Evolutionary conservation across 2,329 filamentous ascomycete species (phyloP).

Genomic region (Cryphonectria naterciae): DNA sequence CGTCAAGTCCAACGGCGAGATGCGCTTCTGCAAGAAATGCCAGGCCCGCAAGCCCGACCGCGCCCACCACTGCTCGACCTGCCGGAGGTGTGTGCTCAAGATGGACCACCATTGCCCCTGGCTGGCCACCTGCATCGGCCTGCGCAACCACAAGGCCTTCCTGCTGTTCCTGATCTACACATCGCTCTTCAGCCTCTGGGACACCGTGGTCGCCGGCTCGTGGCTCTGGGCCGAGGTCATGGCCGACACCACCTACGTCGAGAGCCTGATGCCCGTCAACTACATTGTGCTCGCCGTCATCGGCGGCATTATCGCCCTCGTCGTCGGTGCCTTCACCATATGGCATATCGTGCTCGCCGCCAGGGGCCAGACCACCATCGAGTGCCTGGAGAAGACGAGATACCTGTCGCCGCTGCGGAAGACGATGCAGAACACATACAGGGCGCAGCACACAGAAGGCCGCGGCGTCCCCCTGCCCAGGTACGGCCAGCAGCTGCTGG

Average conservation of each 20-base stretch:
- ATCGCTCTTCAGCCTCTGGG: slow-evolving; percentile 80
- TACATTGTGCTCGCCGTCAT: slow-evolving; percentile 87
- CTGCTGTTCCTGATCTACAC: slow-evolving; percentile 90
- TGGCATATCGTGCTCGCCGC: slow-evolving; percentile 89
- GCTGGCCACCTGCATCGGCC: slow-evolving; percentile 92
- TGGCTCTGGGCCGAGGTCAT: slow-evolving; percentile 90
- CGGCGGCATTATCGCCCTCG: slow-evolving; percentile 87
- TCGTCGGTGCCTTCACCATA: slow-evolving; percentile 83
- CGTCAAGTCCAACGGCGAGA: slow-evolving; percentile 86
- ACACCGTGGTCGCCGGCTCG: slow-evolving; percentile 73
- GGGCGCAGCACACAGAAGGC: slow-evolving; percentile 56
- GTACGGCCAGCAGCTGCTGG: slow-evolving; percentile 74
- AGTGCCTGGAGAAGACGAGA: slow-evolving; percentile 92
- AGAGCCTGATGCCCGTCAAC: slow-evolving; percentile 84
- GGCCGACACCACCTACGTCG: slow-evolving; percentile 69
- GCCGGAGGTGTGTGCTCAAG: slow-evolving; percentile 91
- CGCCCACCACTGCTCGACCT: slow-evolving; percentile 95
- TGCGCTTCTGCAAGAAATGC: slow-evolving; percentile 97
- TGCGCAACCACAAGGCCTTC: slow-evolving; percentile 96
- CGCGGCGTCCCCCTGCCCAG: slow-evolving; percentile 57
- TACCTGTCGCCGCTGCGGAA: slow-evolving; percentile 83
- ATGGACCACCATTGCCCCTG: slow-evolving; percentile 99
- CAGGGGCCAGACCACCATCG: slow-evolving; percentile 88
- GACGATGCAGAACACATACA: slow-evolving; percentile 67
- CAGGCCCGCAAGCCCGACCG: slow-evolving; percentile 93